Percentiles rank a stretch among this genome's conserved stretches.
These are phyloP conservation scores for Phytophthora multivora DNA, from an alignment of 352 stramenopile species.

Conservation along the genomic window DNA sequence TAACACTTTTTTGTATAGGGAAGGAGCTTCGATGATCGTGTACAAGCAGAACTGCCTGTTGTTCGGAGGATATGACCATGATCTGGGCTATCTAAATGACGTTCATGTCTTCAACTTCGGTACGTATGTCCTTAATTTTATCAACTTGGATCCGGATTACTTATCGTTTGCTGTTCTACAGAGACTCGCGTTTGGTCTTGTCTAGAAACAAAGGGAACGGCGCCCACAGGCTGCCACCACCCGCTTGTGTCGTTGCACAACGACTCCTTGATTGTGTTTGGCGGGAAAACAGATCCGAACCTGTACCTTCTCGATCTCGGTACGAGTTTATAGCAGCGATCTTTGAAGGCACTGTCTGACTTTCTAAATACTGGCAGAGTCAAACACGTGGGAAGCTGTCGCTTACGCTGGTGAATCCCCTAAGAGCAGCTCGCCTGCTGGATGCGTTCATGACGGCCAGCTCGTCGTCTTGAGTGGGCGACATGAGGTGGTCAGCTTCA, in stretches of 20 bases:
- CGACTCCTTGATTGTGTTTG: conserved; percentile 94
- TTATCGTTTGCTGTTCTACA: conserved; percentile 18
- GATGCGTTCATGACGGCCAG: conserved; percentile 88
- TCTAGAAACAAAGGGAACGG: conserved; percentile 87
- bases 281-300: conserved; percentile 93
- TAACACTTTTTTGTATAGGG: conserved; percentile 39
- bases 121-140: conserved; percentile 7
- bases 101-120: conserved; percentile 97
- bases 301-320: conserved; percentile 94
- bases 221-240: conserved; percentile 93
- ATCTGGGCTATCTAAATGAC: conserved; percentile 93
- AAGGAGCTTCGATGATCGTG: conserved; percentile 90
- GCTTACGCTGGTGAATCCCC: conserved; percentile 73
- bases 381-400: conserved; percentile 67
- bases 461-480: conserved; percentile 95
- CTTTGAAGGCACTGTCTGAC: too few species aligned
- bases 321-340: too few species aligned
- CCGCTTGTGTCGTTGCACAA: conserved; percentile 94
- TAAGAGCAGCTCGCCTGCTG: conserved; percentile 91
- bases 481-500: conserved; percentile 92
- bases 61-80: conserved; percentile 97
- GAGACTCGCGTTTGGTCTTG: conserved; percentile 87
- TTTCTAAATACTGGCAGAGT: conserved; percentile 40
- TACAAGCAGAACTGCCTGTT: conserved; percentile 93
- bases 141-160: background rate